Conservation (phyloP, 495 filamentous ascomycete species). For the Trichoderma gamsii region DNA sequence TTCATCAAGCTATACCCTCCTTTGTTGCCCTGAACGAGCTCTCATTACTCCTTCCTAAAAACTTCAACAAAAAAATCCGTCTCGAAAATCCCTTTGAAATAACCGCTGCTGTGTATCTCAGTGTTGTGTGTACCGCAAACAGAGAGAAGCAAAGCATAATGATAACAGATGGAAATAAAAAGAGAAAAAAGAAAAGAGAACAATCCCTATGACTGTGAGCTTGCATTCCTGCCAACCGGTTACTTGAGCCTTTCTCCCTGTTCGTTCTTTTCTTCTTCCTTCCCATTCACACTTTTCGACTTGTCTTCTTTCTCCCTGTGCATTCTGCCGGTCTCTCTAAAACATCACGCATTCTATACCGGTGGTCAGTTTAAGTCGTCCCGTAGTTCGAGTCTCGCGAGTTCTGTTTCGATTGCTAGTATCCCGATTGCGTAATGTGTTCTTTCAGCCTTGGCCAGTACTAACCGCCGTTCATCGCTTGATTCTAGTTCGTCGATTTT, state of each 20-base stretch:
- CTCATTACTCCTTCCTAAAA: not conserved
- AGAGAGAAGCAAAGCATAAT: not conserved
- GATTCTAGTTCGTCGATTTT: constrained; percentile 32
- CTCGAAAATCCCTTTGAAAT: not conserved
- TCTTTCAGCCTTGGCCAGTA: constrained; percentile 43
- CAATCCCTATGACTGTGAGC: not conserved
- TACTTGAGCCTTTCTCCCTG: not conserved
- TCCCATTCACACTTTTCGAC: not conserved
- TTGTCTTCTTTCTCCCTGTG: not conserved
- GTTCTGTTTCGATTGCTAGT: constrained; percentile 45
- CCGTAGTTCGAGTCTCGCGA: constrained; percentile 41
- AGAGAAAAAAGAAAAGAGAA: not conserved
- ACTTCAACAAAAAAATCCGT: not conserved
- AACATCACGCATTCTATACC: constrained; percentile 15
- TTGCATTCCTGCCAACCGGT: not conserved
- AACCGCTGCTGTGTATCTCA: not conserved
- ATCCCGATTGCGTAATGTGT: constrained; percentile 49
- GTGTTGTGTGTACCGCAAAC: too few species aligned
- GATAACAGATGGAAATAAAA: not conserved
- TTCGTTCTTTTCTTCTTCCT: not conserved
- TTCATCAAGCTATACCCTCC: not conserved
- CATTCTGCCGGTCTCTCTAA: constrained; percentile 21
- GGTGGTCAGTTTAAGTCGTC: constrained; percentile 16
- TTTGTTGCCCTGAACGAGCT: not conserved
- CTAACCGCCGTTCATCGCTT: constrained; percentile 29